Conservation (phyloP, 352 stramenopile species). For the Phytopythium vexans region DNA sequence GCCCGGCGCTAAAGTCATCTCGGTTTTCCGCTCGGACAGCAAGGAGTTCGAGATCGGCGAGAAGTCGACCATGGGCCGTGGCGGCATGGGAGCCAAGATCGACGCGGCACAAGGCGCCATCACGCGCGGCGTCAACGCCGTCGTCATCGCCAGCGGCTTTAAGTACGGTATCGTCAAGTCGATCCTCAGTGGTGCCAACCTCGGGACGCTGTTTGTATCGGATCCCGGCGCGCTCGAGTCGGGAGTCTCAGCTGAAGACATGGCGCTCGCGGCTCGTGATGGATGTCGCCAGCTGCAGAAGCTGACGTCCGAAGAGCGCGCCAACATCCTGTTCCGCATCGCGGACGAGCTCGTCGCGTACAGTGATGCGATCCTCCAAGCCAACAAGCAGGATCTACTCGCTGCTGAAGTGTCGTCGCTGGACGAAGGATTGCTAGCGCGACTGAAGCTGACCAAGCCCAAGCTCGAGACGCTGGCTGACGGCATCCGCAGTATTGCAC, state of each 20-base stretch:
- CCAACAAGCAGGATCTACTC: slow-evolving; percentile 92
- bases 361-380: slow-evolving; percentile 85
- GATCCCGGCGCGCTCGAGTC: slow-evolving; percentile 44
- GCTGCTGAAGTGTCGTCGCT: slow-evolving; percentile 64
- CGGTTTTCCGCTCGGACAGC: slow-evolving; percentile 58
- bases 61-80: slow-evolving; percentile 83
- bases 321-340: slow-evolving; percentile 88
- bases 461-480: slow-evolving; percentile 95
- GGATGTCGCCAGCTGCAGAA: slow-evolving; percentile 88
- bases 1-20: slow-evolving; percentile 76
- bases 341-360: slow-evolving; percentile 81
- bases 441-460: slow-evolving; percentile 85
- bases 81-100: slow-evolving; percentile 96
- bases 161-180: slow-evolving; percentile 92
- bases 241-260: slow-evolving; percentile 61
- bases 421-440: slow-evolving; percentile 66
- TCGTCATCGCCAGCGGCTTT: slow-evolving; percentile 92
- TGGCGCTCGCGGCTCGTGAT: slow-evolving; percentile 79
- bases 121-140: slow-evolving; percentile 84
- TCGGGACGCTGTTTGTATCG: slow-evolving; percentile 83
- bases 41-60: slow-evolving; percentile 71
- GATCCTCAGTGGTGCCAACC: slow-evolving; percentile 80
- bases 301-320: slow-evolving; percentile 82
- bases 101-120: slow-evolving; percentile 88
- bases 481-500: slow-evolving; percentile 93